Conservation (phyloP, 306 rosid species). For the Nissolia schottii region DNA sequence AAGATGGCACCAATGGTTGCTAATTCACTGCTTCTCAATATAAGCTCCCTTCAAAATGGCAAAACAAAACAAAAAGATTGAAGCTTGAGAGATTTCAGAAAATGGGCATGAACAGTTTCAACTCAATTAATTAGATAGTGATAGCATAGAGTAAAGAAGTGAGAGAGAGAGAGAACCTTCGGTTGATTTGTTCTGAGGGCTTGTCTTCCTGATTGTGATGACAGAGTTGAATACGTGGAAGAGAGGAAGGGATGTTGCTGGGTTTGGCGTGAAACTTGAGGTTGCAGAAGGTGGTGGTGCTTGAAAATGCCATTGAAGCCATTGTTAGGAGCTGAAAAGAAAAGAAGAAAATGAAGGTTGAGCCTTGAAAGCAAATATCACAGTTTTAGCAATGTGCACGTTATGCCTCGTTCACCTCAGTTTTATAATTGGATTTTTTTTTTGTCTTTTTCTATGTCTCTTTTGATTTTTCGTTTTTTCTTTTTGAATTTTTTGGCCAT, state of each 20-base stretch:
- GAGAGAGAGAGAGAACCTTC: constrained; percentile 18
- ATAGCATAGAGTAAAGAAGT: not conserved
- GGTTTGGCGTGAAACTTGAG: constrained; percentile 17
- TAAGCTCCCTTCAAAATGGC: constrained; percentile 42
- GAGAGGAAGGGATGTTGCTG: not conserved
- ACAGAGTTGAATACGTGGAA: constrained; percentile 16
- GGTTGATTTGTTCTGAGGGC: constrained; percentile 15
- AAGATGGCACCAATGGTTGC: constrained; percentile 81
- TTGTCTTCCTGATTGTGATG: constrained; percentile 2
- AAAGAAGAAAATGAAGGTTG: not conserved
- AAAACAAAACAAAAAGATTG: not conserved
- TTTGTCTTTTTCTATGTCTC: too few relatives aligned
- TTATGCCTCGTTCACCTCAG: too few relatives aligned
- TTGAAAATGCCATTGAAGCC: constrained; percentile 31
- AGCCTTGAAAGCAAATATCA: not conserved
- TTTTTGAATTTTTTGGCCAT: too few relatives aligned
- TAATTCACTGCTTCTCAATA: constrained; percentile 72
- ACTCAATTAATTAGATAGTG: not conserved
- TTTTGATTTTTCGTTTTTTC: too few relatives aligned
- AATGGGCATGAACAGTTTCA: not conserved
- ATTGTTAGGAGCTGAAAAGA: not conserved
- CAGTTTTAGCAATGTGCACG: too few relatives aligned
- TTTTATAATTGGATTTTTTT: too few relatives aligned
- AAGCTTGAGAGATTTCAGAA: constrained; percentile 17
- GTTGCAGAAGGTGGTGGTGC: constrained; percentile 5